Evolutionary conservation across 1,284 basidiomycete genomes (phyloP).

Genomic region (Megacollybia platyphylla): DNA sequence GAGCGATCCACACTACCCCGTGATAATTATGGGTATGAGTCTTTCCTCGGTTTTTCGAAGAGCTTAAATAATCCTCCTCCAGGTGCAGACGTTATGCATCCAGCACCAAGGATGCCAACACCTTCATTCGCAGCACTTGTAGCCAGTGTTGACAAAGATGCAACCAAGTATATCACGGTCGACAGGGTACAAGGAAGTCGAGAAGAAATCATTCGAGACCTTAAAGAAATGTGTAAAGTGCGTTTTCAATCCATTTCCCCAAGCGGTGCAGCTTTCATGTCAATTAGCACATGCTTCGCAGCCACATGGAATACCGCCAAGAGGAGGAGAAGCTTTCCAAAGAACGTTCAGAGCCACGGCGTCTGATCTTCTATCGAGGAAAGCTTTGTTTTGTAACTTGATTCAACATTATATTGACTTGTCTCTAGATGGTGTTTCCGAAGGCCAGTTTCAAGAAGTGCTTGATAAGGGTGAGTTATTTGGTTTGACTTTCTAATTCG

Average conservation of each 20-base stretch:
- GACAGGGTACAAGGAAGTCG: constrained; percentile 55
- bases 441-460: constrained; percentile 67
- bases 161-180: constrained; percentile 37
- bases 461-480: constrained; percentile 36
- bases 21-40: constrained; percentile 59
- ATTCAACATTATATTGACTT: constrained; percentile 1
- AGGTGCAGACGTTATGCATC: constrained; percentile 72
- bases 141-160: constrained; percentile 57
- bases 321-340: too few relatives aligned
- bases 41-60: constrained; percentile 1
- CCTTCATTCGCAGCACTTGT: constrained; percentile 71
- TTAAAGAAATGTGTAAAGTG: constrained; percentile 42
- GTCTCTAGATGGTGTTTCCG: constrained; percentile 55
- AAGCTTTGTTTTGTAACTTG: constrained; percentile 7
- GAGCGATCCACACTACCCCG: constrained; percentile 52
- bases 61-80: background rate
- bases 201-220: constrained; percentile 62
- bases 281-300: constrained; percentile 33
- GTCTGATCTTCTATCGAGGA: constrained; percentile 69
- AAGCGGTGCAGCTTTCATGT: constrained; percentile 13
- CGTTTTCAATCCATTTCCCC: constrained; percentile 15
- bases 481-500: background rate
- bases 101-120: constrained; percentile 59
- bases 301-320: constrained; percentile 42
- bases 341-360: constrained; percentile 28